Evolutionary conservation across 345 rosid species (phyloP).

Genomic region (Ailanthus altissimus): DNA sequence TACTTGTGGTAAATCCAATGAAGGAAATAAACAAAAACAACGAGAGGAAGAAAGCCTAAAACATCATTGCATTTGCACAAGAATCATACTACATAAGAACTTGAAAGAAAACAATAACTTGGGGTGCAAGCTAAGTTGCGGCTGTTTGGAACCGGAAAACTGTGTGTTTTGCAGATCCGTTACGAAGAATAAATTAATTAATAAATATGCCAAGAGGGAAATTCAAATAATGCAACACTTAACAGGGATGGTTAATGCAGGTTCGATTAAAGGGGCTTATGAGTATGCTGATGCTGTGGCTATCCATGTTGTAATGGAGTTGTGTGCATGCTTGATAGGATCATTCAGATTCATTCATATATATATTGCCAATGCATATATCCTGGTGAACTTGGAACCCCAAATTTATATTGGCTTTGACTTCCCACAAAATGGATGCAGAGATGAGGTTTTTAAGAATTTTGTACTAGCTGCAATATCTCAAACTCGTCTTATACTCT

Average conservation of each 20-base stretch:
- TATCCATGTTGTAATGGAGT: conserved; percentile 91
- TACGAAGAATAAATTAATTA: conserved; percentile 69
- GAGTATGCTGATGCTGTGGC: conserved; percentile 88
- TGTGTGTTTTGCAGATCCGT: conserved; percentile 89
- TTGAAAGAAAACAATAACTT: conserved; percentile 64
- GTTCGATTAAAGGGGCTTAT: conserved; percentile 76
- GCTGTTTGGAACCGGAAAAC: conserved; percentile 87
- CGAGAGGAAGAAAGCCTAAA: conserved; percentile 19
- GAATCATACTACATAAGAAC: too few species aligned
- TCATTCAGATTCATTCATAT: conserved; percentile 34
- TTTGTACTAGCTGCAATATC: not conserved
- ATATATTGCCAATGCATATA: not conserved
- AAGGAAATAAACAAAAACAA: conserved; percentile 7
- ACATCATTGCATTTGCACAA: conserved; percentile 15
- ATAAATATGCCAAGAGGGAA: conserved; percentile 76
- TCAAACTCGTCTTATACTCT: not conserved
- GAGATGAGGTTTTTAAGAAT: not conserved
- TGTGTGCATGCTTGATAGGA: conserved; percentile 80
- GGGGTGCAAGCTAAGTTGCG: conserved; percentile 79
- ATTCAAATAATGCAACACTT: conserved; percentile 91
- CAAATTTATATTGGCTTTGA: not conserved
- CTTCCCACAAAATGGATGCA: not conserved
- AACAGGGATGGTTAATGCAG: conserved; percentile 64
- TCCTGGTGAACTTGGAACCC: not conserved
- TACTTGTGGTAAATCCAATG: conserved; percentile 24